Percentiles rank a stretch among this genome's conserved stretches.
These are phyloP conservation scores for Candida peoriensis DNA, from an alignment of 805 yeast genomes.

Conservation along the genomic window DNA sequence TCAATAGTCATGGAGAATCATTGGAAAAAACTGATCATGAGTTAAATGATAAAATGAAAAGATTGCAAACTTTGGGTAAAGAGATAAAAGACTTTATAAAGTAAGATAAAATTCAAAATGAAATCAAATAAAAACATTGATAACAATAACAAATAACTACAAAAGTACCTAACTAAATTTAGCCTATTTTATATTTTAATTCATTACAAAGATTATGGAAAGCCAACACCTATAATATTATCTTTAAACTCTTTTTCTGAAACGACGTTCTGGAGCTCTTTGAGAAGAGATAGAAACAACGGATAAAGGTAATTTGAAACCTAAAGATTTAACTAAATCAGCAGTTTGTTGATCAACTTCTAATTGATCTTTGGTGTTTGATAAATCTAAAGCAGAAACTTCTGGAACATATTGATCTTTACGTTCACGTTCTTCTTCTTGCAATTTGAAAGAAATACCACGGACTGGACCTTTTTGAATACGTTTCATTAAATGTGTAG, in stretches of 20 bases:
- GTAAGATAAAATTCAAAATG: constrained; percentile 20
- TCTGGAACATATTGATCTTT: constrained; percentile 99
- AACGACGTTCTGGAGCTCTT: constrained; percentile 84
- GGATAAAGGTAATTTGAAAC: constrained; percentile 82
- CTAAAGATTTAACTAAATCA: constrained; percentile 89
- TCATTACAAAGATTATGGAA: neutral
- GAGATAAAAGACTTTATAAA: constrained; percentile 33
- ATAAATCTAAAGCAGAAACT: constrained; percentile 98
- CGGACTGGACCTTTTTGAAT: constrained; percentile 99
- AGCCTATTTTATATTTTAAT: neutral
- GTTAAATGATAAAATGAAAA: constrained; percentile 29
- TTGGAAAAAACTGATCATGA: constrained; percentile 28
- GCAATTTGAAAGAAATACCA: constrained; percentile 99
- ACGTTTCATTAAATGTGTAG: constrained; percentile 99
- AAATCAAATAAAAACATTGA: neutral
- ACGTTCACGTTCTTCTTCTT: constrained; percentile 99
- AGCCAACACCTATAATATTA: neutral
- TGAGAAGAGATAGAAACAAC: constrained; percentile 85
- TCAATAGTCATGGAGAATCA: constrained; percentile 31
- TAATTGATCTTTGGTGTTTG: constrained; percentile 92
- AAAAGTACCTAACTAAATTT: neutral
- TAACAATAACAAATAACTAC: neutral
- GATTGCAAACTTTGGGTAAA: constrained; percentile 37
- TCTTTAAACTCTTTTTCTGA: constrained; percentile 79
- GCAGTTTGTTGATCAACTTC: constrained; percentile 97